These are phyloP conservation scores for Ceratocystis variospora DNA, from an alignment of 2,329 filamentous ascomycete genomes.

Conservation along the genomic window DNA sequence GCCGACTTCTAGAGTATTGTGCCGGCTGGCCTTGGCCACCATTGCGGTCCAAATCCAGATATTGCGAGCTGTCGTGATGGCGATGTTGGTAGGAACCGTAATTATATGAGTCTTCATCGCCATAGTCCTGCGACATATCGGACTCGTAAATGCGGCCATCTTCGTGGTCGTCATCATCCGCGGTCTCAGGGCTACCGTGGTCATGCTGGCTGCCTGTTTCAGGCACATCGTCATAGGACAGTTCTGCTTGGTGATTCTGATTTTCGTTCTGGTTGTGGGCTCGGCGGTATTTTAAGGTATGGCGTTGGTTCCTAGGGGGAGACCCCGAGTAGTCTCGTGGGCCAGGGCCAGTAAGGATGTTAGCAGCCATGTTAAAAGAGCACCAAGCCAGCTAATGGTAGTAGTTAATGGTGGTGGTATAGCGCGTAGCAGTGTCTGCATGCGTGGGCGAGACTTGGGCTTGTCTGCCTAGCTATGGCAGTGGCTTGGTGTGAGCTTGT, in stretches of 20 bases:
- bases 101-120: conserved; percentile 20
- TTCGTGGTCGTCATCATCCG: conserved; percentile 25
- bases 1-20: conserved; percentile 16
- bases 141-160: conserved; percentile 20
- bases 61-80: conserved; percentile 18
- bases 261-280: conserved; percentile 22
- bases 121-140: conserved; percentile 12
- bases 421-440: background rate
- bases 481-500: conserved; percentile 17
- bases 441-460: background rate
- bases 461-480: conserved; percentile 9
- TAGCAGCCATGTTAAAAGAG: conserved; percentile 25
- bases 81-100: conserved; percentile 18
- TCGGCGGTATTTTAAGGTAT: conserved; percentile 15
- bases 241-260: conserved; percentile 27
- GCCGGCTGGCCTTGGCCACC: conserved; percentile 9
- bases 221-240: conserved; percentile 26
- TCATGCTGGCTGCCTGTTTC: conserved; percentile 20
- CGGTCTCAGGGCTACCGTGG: conserved; percentile 30
- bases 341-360: conserved; percentile 31
- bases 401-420: background rate
- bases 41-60: conserved; percentile 20
- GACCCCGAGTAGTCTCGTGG: conserved; percentile 33
- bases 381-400: conserved; percentile 12
- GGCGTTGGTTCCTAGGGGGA: conserved; percentile 26